phyloP scores from a whole-genome alignment of 345 rosid species.

The Excoecaria cochinchinensis region DNA sequence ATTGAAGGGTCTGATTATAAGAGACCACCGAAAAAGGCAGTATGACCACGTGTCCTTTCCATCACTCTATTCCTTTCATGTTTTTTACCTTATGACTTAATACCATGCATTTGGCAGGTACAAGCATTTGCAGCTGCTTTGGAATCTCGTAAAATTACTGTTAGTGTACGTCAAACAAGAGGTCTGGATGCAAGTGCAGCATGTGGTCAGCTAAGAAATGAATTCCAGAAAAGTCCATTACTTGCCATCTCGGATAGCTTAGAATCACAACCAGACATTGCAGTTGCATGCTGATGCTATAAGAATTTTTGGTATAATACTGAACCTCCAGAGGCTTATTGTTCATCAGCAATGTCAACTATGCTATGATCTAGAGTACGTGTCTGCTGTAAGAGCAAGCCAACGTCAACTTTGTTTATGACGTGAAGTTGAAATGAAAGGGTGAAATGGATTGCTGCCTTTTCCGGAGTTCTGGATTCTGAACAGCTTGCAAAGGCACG shows the following conservation, averaged over 20 bases:
- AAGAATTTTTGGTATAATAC: background rate
- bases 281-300: conserved; percentile 37
- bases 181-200: conserved; percentile 98
- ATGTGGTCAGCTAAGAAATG: conserved; percentile 94
- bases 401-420: background rate
- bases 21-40: conserved; percentile 78
- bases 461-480: background rate
- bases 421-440: background rate
- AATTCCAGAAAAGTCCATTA: conserved; percentile 87
- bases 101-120: conserved; percentile 40
- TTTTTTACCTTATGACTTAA: background rate
- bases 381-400: background rate
- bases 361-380: background rate
- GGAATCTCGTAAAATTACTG: conserved; percentile 74
- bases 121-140: conserved; percentile 65
- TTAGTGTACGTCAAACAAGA: conserved; percentile 75
- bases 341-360: background rate
- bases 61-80: background rate
- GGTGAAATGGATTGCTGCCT: background rate
- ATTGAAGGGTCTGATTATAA: conserved; percentile 80
- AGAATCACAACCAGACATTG: conserved; percentile 43
- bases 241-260: conserved; percentile 30
- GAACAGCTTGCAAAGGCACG: background rate
- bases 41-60: conserved; percentile 29
- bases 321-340: background rate